Evolutionary conservation across 805 yeast species (phyloP), one percentile per base, ranked within the genome.

Genomic region (Pichia exigua): DNA sequence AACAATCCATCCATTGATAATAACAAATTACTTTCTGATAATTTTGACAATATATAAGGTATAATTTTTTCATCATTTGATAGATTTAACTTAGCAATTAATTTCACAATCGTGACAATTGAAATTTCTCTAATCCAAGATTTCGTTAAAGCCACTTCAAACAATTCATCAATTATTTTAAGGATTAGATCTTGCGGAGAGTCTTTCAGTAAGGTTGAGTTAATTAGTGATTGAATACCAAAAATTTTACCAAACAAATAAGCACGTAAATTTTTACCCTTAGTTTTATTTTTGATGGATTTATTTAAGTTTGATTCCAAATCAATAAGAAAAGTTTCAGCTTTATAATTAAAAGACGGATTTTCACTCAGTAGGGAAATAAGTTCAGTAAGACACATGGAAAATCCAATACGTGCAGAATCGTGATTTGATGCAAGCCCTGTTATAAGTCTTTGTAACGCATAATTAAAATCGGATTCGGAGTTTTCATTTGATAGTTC

Each of bases 41-140:
- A 61, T 44, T 69, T 60, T 15, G 66, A 61, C 48, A 87, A 45
- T 13, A 68, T 22, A n/a, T 50, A 46, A 0, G 60, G 54, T 11
- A 64, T 21, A 6, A 64, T 49, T 3, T 49, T 38, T 12, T 49
- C 54, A 42, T 54, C 46, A 21, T 51, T 32, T 54, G 52, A 1
- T 59, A 65, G 40, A 53, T 62, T 11, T 59, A 64, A 44, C 55
- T 50, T 50, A 28, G 35, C 58, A n/a, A 80, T 58, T 3, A 85
- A 73, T 48, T 78, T 82, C 58, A 76, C 79, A 45, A 91, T 70
- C 1, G 95, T 85, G 61, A 75, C 87, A 59, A 87, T 73, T 42
- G 88, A 75, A 4, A 95, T 81, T 66, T 92, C 97, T 54, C 95
- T 73, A 42, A 91, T 77, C 97, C 97, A 91, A 1, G 87, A 78